Percentiles rank a stretch among this genome's conserved stretches.
Evolutionary conservation across 2,329 filamentous ascomycete species (phyloP).

Genomic region (Atkinsonella hypoxylon): DNA sequence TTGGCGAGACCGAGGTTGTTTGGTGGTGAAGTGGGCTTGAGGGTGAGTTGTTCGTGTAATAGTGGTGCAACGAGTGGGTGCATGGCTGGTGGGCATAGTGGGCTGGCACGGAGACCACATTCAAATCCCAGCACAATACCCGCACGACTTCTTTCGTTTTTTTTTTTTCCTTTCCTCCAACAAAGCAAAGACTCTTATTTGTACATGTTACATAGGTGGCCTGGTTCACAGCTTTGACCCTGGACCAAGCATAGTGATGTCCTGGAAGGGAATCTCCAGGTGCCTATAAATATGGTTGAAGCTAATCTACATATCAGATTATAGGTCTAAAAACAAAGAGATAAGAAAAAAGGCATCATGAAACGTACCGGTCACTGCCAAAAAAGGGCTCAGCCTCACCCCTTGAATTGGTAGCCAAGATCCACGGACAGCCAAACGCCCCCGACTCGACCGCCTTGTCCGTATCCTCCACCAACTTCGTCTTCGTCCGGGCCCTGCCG

Average conservation of each 20-base stretch:
- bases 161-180: too few relatives aligned
- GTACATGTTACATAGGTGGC: too few relatives aligned
- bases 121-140: not conserved
- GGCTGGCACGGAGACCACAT: not conserved
- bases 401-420: conserved; percentile 49
- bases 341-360: not conserved
- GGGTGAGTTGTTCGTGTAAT: not conserved
- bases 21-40: not conserved
- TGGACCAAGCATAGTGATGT: conserved; percentile 28
- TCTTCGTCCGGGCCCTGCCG: conserved; percentile 35
- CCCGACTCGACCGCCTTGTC: conserved; percentile 49
- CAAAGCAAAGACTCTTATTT: too few relatives aligned
- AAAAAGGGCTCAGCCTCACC: conserved; percentile 59
- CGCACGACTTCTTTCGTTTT: too few relatives aligned
- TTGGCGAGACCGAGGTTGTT: too few relatives aligned
- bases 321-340: conserved; percentile 3
- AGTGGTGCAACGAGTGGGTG: not conserved
- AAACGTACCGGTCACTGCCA: conserved; percentile 53
- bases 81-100: not conserved
- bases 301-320: conserved; percentile 23
- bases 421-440: conserved; percentile 69
- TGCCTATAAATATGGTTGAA: conserved; percentile 59
- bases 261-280: conserved; percentile 47
- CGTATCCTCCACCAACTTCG: conserved; percentile 42
- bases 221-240: conserved; percentile 22